phyloP scores from a whole-genome alignment of 768 basidiomycete species.

The Termitomyces sp. region DNA sequence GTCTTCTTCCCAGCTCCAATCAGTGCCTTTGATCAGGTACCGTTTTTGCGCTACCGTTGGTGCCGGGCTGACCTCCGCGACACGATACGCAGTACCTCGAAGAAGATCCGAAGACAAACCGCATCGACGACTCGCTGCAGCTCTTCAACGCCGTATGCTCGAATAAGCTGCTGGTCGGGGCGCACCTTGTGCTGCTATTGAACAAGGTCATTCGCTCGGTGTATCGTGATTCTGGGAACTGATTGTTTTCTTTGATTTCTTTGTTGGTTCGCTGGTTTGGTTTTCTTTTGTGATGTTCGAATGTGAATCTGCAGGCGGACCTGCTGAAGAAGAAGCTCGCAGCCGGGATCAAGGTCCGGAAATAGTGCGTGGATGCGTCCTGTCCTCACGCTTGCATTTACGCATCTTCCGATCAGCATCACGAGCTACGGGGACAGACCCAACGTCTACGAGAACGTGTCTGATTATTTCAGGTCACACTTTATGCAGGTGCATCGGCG shows the following conservation, averaged over 20 bases:
- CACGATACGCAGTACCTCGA: constrained; percentile 57
- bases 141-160: constrained; percentile 72
- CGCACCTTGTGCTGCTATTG: constrained; percentile 69
- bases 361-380: constrained; percentile 53
- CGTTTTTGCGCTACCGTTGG: constrained; percentile 7
- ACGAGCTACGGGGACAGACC: constrained; percentile 72
- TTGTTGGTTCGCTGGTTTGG: no score
- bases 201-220: constrained; percentile 56
- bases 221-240: not conserved
- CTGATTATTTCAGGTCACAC: constrained; percentile 82
- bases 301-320: constrained; percentile 46
- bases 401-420: constrained; percentile 41
- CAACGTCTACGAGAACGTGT: constrained; percentile 65
- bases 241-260: not conserved
- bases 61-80: not conserved
- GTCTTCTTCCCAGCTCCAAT: constrained; percentile 51
- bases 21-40: constrained; percentile 82
- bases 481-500: constrained; percentile 71
- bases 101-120: constrained; percentile 74
- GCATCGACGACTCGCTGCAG: constrained; percentile 79
- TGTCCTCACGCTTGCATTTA: not conserved
- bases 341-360: constrained; percentile 60
- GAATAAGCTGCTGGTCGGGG: constrained; percentile 67
- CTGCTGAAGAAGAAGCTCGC: constrained; percentile 68
- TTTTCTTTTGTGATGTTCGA: not conserved